Base-by-base conservation (phyloP, 768 basidiomycete species). In the Lentinula edodes region DNA sequence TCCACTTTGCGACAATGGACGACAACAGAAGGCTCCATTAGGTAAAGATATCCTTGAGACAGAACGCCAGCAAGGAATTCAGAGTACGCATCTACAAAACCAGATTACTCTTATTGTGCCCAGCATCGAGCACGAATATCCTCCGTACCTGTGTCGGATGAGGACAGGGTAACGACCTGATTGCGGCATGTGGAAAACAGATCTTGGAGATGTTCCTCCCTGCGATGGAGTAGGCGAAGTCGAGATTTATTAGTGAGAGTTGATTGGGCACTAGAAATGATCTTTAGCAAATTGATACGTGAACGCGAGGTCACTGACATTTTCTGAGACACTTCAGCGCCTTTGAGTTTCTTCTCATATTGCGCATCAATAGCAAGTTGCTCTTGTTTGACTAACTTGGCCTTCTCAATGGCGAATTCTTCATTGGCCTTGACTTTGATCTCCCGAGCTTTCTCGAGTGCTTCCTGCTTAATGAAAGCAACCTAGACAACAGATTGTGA, bases 341-440 rank as follows among this genome's bases (percentile, higher is more conserved):
- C 91, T 75, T 99, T 99, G 69, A 85, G 85, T 78, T 93, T 98
- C 87, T 97, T 96, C 76, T 98, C 96, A 71, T 88, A 94, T 65
- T 89, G 88, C 6, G 90, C 87, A 71, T 99, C 97, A 70, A 99
- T 97, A 13, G 94, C 88, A 64, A 91, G 88, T 63, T 94, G 89
- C 74, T 99, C 96, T 73, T 95, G 93, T 72, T 95, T 93, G 28
- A 99, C 96, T 62, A 98, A 89, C 76, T 93, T 97, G 54, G 95
- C 96, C 85, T 99, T 99, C 74, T 99, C 97, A 66, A 99, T 98
- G 18, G 96, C 91, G 71, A 98, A 98, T 77, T 99, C 96, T 73
- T 98, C 95, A 64, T 99, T 95, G 0, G 97, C 96, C 74, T 99
- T 99, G 63, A 98, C 93, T 65, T 84, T 89, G 63, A 99, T 95